Evolutionary conservation across 2,329 filamentous ascomycete species (phyloP).

Genomic region (Claviceps sp.): DNA sequence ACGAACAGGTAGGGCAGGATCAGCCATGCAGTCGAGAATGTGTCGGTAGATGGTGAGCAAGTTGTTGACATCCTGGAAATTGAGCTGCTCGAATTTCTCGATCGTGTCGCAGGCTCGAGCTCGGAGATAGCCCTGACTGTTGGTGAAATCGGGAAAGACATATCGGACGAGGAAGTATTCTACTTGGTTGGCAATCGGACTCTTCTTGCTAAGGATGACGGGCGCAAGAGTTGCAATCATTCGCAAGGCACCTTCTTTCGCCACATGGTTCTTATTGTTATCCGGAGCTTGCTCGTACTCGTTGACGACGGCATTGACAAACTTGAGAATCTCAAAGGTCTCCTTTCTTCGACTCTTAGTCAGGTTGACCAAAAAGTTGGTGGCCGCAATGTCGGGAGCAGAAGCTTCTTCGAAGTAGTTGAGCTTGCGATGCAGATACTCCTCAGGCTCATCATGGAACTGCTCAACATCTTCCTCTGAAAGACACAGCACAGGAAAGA

Average conservation of each 20-base stretch:
- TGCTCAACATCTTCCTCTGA: slow-evolving; percentile 85
- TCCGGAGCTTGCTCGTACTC: slow-evolving; percentile 76
- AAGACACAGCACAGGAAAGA: slow-evolving; percentile 91
- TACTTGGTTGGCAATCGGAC: slow-evolving; percentile 90
- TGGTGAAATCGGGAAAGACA: slow-evolving; percentile 96
- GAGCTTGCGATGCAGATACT: slow-evolving; percentile 92
- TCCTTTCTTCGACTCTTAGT: slow-evolving; percentile 93
- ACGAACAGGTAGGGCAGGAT: slow-evolving; percentile 81
- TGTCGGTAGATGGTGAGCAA: slow-evolving; percentile 92
- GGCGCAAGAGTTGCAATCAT: slow-evolving; percentile 95
- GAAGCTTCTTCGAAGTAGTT: slow-evolving; percentile 98
- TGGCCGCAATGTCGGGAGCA: slow-evolving; percentile 86
- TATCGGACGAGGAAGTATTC: slow-evolving; percentile 98
- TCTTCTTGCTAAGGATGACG: slow-evolving; percentile 95
- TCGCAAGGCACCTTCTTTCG: slow-evolving; percentile 89
- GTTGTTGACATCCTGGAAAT: slow-evolving; percentile 95
- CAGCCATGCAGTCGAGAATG: slow-evolving; percentile 93
- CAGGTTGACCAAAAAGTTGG: slow-evolving; percentile 88
- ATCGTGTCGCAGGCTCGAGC: slow-evolving; percentile 93
- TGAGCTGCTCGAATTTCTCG: slow-evolving; percentile 93
- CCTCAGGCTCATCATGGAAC: slow-evolving; percentile 86
- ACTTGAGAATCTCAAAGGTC: slow-evolving; percentile 86
- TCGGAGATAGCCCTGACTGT: slow-evolving; percentile 78
- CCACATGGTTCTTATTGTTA: slow-evolving; percentile 81
- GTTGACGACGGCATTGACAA: slow-evolving; percentile 90